phyloP scores from a whole-genome alignment of 495 filamentous ascomycete genomes.

The Cairneyella variabilis region DNA sequence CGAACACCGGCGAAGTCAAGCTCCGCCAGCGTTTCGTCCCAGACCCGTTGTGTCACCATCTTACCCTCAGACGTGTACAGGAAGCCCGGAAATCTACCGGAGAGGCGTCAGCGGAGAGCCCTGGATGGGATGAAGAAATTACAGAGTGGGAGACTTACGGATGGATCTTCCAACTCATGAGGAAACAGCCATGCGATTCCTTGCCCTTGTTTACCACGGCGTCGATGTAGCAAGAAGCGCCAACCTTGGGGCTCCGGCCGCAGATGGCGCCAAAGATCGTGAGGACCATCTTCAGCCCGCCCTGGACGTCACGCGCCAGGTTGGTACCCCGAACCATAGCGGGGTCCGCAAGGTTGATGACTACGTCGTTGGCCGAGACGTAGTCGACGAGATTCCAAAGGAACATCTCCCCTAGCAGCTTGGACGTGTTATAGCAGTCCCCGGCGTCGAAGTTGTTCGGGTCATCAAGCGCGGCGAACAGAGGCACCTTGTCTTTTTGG shows the following conservation, averaged over 20 bases:
- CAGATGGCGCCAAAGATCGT: conserved; percentile 21
- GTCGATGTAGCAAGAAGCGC: conserved; percentile 38
- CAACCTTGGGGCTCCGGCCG: conserved; percentile 28
- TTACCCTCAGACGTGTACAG: conserved; percentile 35
- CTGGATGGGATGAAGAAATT: neutral
- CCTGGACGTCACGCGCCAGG: conserved; percentile 30
- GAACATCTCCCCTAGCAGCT: conserved; percentile 40
- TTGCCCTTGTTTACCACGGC: conserved; percentile 37
- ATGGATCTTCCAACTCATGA: conserved; percentile 12
- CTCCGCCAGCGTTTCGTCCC: conserved; percentile 42
- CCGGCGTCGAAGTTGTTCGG: conserved; percentile 29
- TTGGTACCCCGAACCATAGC: conserved; percentile 41
- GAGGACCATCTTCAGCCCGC: conserved; percentile 15
- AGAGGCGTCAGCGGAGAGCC: neutral
- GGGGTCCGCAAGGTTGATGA: conserved; percentile 45
- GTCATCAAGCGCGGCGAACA: conserved; percentile 43
- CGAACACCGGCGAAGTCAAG: conserved; percentile 35
- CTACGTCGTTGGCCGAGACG: conserved; percentile 38
- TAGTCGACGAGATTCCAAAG: conserved; percentile 38
- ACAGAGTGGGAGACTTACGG: neutral
- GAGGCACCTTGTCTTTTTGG: conserved; percentile 27
- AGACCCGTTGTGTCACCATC: conserved; percentile 33
- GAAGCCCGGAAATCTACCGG: conserved; percentile 4
- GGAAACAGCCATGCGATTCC: conserved; percentile 40
- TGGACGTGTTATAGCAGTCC: conserved; percentile 39